Base-by-base conservation (phyloP, 768 basidiomycete genomes). In the Hygrocybe coccinea region DNA sequence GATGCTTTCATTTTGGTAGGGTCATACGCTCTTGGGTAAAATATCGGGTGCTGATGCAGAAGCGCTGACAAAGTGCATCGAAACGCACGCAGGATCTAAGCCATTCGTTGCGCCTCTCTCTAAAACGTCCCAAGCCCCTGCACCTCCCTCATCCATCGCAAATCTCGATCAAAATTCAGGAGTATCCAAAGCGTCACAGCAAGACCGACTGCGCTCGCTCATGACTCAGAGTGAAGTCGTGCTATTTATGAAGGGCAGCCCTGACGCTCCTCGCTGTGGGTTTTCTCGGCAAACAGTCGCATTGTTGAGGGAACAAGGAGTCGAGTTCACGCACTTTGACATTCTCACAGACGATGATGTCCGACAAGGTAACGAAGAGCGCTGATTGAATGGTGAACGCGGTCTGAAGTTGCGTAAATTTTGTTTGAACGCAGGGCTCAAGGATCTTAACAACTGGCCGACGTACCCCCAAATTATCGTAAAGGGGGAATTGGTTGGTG, bases 401-500 rank as follows among this genome's bases (percentile, higher is more conserved):
- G 45, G 44, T n/a, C 24, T 36, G 34, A n/a, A n/a, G n/a, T n/a
- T n/a, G n/a, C n/a, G n/a, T 50, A 37, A 38, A 39, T 29, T 19
- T 50, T 14, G 34, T 17, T 2, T 44, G 24, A 24, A 33, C 58
- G 33, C 59, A 83, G 92, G 81, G 65, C 79, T 86, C 51, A 86
- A 86, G 72, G 80, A 76, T 58, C 65, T 91, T 57, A 95, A 95
- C 65, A 80, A 93, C 57, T 95, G 92, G 92, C 92, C 92, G 0
- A 95, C 89, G 3, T 91, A 81, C 74, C 89, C 90, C 2, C 90
- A 92, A 66, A 75, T 95, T 19, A 87, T 94, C 60, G 76, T 93
- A 50, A 83, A 90, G 2, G 95, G 97, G 19, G 92, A 97, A 68
- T 79, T 99, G 15, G 85, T 97, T 14, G 95, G 95, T n/a, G 95